Percentiles rank a stretch among this genome's conserved stretches.
Conservation (phyloP, 495 filamentous ascomycete species). For the Cercophora sp. region DNA sequence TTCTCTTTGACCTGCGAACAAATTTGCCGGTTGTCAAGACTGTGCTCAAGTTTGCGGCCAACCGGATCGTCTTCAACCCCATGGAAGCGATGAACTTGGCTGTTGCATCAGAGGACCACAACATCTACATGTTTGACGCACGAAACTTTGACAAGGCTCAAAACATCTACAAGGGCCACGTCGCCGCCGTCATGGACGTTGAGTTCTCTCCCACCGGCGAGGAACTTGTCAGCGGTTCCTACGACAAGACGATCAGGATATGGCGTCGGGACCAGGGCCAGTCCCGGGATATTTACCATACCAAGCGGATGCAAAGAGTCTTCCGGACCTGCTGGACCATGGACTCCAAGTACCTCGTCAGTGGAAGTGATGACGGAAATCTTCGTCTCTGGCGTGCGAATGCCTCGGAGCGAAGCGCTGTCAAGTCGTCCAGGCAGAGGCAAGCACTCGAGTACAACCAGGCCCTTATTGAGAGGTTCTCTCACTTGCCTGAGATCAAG, state of each 20-base stretch:
- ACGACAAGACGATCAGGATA: slow-evolving; percentile 56
- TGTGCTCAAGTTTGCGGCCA: slow-evolving; percentile 74
- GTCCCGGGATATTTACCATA: slow-evolving; percentile 92
- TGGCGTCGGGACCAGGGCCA: slow-evolving; percentile 79
- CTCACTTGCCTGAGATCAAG: slow-evolving; percentile 93
- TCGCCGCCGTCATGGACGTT: slow-evolving; percentile 94
- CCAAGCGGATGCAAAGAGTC: slow-evolving; percentile 86
- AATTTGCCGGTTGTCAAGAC: slow-evolving; percentile 68
- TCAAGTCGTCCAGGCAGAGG: slow-evolving; percentile 78
- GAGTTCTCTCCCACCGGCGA: slow-evolving; percentile 93
- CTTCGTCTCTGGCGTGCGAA: slow-evolving; percentile 87
- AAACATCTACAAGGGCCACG: slow-evolving; percentile 94
- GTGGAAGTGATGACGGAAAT: slow-evolving; percentile 89
- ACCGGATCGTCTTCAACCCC: slow-evolving; percentile 88
- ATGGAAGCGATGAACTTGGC: slow-evolving; percentile 53
- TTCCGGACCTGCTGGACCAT: slow-evolving; percentile 82
- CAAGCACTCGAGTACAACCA: slow-evolving; percentile 90
- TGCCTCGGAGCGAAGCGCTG: slow-evolving; percentile 77
- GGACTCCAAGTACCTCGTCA: slow-evolving; percentile 82
- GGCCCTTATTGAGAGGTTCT: slow-evolving; percentile 75
- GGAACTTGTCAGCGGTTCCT: slow-evolving; percentile 86
- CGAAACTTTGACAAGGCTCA: slow-evolving; percentile 48
- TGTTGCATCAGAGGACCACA: slow-evolving; percentile 30
- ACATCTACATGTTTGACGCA: slow-evolving; percentile 28
- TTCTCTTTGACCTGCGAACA: slow-evolving; percentile 83